Base-by-base conservation (phyloP, 164 flowering plant species). In the Piper longum region DNA sequence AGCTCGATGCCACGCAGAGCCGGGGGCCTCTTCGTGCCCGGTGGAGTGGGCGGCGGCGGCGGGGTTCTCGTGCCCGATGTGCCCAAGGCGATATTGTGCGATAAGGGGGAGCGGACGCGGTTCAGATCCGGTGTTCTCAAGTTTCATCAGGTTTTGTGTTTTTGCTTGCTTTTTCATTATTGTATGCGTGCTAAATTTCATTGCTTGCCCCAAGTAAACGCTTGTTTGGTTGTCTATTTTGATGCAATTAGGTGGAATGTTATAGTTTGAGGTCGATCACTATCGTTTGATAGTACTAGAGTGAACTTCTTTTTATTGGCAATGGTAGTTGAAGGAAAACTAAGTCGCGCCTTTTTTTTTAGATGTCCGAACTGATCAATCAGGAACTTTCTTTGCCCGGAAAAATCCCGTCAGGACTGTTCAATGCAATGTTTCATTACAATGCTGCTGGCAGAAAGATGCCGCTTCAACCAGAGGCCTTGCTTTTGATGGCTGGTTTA, bases 331-430 rank as follows among this genome's bases (percentile, higher is more conserved):
- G 14, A 48, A 14, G 48, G 48, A 44, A 48, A 48, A 14, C 12
- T 48, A 5, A 5, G 52, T 55, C 36, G 36, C 36, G 36, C 18
- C 7, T 36, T 43, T 36, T 59, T 9, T 57, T 70, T 41, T 76
- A 92, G 98, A 92, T 92, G 98, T 82, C 96, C 43, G 95, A 86
- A 77, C 86, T 72, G 41, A 82, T 86, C 73, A 92, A 92, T 66
- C 84, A 79, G 69, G 88, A 83, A 18, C 69, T 80, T 3, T 75
- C 85, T 36, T 72, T 92, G 43, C 73, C 88, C 0, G 93, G 96
- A 5, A 87, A 87, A 78, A 86, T 89, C 48, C 98, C 98, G 0
- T 77, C 80, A 8, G 98, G 96, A 1, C 60, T 65, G 3, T 92
- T 89, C 70, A 89, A 87, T 70, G 40, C 83, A 26, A 79, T 82